These are phyloP conservation scores for Pichia californica DNA, from an alignment of 805 yeast genomes.

Conservation along the genomic window DNA sequence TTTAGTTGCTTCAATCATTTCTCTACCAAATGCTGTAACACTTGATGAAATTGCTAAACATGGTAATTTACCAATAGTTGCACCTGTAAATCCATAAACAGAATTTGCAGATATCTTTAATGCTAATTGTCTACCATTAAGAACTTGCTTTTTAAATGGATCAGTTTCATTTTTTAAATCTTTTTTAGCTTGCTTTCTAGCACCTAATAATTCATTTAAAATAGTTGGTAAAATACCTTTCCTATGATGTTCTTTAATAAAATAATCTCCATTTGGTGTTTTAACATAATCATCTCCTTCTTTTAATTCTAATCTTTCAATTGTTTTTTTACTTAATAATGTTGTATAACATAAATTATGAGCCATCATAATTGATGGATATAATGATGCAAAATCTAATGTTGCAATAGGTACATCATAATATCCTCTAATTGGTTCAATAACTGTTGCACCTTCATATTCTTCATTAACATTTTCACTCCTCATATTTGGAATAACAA, in stretches of 20 bases:
- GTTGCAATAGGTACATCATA: slow-evolving; percentile 98
- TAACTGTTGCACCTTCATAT: slow-evolving; percentile 98
- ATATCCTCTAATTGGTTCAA: slow-evolving; percentile 93
- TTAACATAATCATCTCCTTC: slow-evolving; percentile 73
- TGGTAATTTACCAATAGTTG: slow-evolving; percentile 94
- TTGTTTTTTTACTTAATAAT: slow-evolving; percentile 59
- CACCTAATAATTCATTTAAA: slow-evolving; percentile 77
- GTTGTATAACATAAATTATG: slow-evolving; percentile 96
- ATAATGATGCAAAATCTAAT: slow-evolving; percentile 92
- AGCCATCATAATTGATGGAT: slow-evolving; percentile 99
- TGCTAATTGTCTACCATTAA: slow-evolving; percentile 96
- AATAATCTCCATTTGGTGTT: slow-evolving; percentile 90
- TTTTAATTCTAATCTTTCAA: slow-evolving; percentile 54
- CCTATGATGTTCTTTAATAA: slow-evolving; percentile 62
- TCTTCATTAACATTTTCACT: slow-evolving; percentile 81
- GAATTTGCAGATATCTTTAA: slow-evolving; percentile 95
- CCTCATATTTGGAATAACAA: slow-evolving; percentile 86
- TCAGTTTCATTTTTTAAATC: slow-evolving; percentile 91
- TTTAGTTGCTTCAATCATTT: slow-evolving; percentile 92
- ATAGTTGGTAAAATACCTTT: slow-evolving; percentile 91
- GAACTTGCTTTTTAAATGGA: slow-evolving; percentile 87
- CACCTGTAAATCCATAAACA: slow-evolving; percentile 98
- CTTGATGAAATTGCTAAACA: slow-evolving; percentile 95
- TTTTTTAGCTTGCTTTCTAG: slow-evolving; percentile 88
- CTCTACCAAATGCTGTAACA: slow-evolving; percentile 92